Percentiles rank a stretch among this genome's conserved stretches.
These are phyloP conservation scores for Neonectria neomacrospora DNA, from an alignment of 2,329 filamentous ascomycete species.

Conservation along the genomic window DNA sequence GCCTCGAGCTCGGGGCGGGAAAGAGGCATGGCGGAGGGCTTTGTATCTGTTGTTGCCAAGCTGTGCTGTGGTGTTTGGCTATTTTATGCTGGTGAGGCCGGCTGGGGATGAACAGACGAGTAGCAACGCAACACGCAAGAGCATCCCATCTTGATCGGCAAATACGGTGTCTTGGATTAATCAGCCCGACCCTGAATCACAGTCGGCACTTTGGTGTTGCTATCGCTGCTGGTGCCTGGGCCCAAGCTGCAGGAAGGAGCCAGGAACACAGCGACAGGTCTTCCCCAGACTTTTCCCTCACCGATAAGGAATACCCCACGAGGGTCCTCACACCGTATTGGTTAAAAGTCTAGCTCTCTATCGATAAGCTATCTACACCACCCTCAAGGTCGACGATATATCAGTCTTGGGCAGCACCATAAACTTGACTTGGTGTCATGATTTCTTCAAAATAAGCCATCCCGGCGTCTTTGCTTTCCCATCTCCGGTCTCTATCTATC, in stretches of 20 bases:
- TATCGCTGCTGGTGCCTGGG: background rate
- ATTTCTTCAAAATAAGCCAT: background rate
- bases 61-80: background rate
- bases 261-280: too few relatives aligned
- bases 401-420: background rate
- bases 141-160: background rate
- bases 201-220: too few relatives aligned
- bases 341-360: background rate
- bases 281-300: background rate
- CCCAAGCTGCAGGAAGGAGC: too few relatives aligned
- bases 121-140: background rate
- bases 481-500: background rate
- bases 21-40: slow-evolving; percentile 32
- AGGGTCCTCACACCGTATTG: background rate
- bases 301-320: slow-evolving; percentile 5
- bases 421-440: background rate
- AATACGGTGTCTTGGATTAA: background rate
- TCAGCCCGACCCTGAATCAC: background rate
- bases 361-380: background rate
- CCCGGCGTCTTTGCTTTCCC: background rate
- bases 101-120: background rate
- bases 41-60: too few relatives aligned
- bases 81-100: background rate
- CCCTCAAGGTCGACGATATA: background rate
- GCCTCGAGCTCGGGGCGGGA: slow-evolving; percentile 45